Conservation (phyloP, 78 protist genomes). For the Tieghemostelium lacteum region DNA sequence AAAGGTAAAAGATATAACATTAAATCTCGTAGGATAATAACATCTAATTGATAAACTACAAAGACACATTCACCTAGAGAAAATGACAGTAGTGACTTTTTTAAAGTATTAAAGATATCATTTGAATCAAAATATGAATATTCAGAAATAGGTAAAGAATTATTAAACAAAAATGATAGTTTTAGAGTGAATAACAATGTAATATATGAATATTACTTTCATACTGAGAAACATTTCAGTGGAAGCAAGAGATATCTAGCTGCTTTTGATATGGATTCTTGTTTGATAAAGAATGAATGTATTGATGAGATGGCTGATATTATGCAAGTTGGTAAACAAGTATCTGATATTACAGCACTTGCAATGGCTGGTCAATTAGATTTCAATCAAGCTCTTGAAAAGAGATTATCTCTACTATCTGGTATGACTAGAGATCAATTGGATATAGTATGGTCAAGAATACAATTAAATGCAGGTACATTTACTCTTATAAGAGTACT, state of each 20-base stretch:
- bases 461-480: conserved; percentile 51
- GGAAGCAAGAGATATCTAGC: conserved; percentile 4
- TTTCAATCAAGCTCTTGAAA: conserved; percentile 61
- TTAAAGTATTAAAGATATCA: too few species aligned
- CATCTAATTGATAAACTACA: too few species aligned
- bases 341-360: conserved; percentile 34
- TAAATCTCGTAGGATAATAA: too few species aligned
- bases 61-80: too few species aligned
- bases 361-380: conserved; percentile 58
- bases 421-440: conserved; percentile 57
- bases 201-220: conserved; percentile 20
- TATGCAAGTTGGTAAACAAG: conserved; percentile 50
- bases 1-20: too few species aligned
- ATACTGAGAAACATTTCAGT: neutral
- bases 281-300: conserved; percentile 75
- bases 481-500: conserved; percentile 21
- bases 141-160: too few species aligned
- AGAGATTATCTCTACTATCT: conserved; percentile 21
- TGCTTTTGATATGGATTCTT: conserved; percentile 71
- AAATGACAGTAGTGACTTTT: too few species aligned
- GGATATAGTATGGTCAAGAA: conserved; percentile 42
- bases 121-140: too few species aligned
- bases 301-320: conserved; percentile 71
- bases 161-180: too few species aligned
- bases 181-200: too few species aligned